These are phyloP conservation scores for Amylocystis lapponica DNA, from an alignment of 768 basidiomycete species.

Conservation along the genomic window DNA sequence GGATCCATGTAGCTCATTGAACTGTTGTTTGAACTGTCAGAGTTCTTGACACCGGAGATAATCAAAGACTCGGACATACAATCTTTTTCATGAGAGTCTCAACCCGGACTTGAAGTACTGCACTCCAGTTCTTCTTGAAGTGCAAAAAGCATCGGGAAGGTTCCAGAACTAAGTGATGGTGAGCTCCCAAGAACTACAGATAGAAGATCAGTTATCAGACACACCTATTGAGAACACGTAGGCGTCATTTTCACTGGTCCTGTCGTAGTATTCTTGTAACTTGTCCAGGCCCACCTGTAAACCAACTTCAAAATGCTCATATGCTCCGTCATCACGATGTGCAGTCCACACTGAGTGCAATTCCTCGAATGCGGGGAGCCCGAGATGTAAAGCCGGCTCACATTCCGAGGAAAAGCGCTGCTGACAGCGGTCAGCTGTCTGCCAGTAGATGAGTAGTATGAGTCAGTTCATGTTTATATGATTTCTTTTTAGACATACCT, in stretches of 20 bases:
- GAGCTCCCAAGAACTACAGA: background rate
- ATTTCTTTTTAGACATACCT: slow-evolving; percentile 8
- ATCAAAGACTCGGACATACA: slow-evolving; percentile 5
- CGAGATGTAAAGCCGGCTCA: slow-evolving; percentile 20
- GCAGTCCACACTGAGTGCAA: slow-evolving; percentile 23
- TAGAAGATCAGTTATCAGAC: slow-evolving; percentile 3
- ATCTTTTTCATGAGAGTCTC: slow-evolving; percentile 3
- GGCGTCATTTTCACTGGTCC: slow-evolving; percentile 25
- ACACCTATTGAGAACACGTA: slow-evolving; percentile 30
- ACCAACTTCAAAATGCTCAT: slow-evolving; percentile 15
- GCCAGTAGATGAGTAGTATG: too few species aligned
- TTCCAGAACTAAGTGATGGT: slow-evolving; percentile 12
- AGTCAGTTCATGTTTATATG: background rate
- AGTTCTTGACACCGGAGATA: background rate
- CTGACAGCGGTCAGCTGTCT: slow-evolving; percentile 27
- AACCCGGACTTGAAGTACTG: background rate
- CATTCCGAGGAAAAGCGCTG: slow-evolving; percentile 26
- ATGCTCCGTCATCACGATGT: slow-evolving; percentile 4
- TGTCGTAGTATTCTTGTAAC: slow-evolving; percentile 29
- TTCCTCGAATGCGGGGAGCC: slow-evolving; percentile 23
- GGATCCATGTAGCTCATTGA: background rate
- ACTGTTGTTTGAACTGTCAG: background rate
- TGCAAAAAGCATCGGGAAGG: slow-evolving; percentile 8
- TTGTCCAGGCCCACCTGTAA: slow-evolving; percentile 26
- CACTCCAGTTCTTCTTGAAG: slow-evolving; percentile 15